Evolutionary conservation across 345 rosid genomes (phyloP).

Genomic region (Arabidopsis thaliana): DNA sequence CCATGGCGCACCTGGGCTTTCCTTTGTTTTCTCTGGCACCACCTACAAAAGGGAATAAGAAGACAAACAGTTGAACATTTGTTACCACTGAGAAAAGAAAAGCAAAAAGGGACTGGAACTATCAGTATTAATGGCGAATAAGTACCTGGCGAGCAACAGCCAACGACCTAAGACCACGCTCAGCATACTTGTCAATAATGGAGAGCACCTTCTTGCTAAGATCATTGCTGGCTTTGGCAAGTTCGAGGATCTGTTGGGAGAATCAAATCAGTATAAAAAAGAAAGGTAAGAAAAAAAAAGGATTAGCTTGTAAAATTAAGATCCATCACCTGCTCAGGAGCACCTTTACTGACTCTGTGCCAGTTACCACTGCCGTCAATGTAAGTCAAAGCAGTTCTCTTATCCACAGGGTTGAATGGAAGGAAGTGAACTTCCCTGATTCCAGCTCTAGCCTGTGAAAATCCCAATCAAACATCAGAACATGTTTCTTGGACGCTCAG

Average conservation of each 20-base stretch:
- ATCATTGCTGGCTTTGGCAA: slow-evolving; percentile 81
- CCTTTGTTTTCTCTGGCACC: slow-evolving; percentile 86
- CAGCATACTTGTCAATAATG: slow-evolving; percentile 90
- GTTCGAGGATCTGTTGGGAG: slow-evolving; percentile 64
- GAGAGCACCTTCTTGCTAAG: slow-evolving; percentile 76
- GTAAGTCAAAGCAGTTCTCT: slow-evolving; percentile 89
- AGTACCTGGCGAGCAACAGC: slow-evolving; percentile 91
- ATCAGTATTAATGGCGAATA: slow-evolving; percentile 22
- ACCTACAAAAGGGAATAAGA: slow-evolving; percentile 51
- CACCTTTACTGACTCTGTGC: slow-evolving; percentile 90
- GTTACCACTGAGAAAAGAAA: slow-evolving; percentile 17
- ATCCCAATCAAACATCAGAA: slow-evolving; percentile 26
- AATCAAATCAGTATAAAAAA: slow-evolving; percentile 25
- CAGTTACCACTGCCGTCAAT: slow-evolving; percentile 70
- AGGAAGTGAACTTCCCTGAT: slow-evolving; percentile 78
- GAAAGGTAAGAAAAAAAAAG: not conserved
- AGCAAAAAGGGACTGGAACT: not conserved
- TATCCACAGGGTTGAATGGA: slow-evolving; percentile 85
- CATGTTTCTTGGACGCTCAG: slow-evolving; percentile 6
- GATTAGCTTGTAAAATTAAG: slow-evolving; percentile 6
- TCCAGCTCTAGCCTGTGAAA: slow-evolving; percentile 71
- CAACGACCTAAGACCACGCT: slow-evolving; percentile 95
- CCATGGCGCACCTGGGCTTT: slow-evolving; percentile 87
- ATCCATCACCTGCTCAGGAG: slow-evolving; percentile 77
- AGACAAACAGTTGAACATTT: not conserved